A percentile compares a stretch with the other conserved stretches of the same genome.
Conservation (phyloP, 2,329 filamentous ascomycete species). For the Metarhizium humberi region DNA sequence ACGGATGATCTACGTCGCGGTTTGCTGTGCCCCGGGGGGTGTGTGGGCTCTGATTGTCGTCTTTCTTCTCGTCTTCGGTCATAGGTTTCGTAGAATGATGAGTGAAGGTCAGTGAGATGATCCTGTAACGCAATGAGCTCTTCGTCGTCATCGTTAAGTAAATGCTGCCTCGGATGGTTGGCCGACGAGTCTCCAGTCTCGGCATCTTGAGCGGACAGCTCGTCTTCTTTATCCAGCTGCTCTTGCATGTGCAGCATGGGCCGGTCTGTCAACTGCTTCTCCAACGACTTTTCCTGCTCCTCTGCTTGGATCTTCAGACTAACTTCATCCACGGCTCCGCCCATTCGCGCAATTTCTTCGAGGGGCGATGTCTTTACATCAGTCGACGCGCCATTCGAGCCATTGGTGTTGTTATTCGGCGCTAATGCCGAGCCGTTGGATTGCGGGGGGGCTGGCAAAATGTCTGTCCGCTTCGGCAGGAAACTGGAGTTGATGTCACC, state of each 20-base stretch:
- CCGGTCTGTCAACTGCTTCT: constrained; percentile 80
- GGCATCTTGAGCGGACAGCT: constrained; percentile 16
- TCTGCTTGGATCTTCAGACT: constrained; percentile 67
- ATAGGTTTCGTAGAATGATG: constrained; percentile 75
- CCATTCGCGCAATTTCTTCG: constrained; percentile 72
- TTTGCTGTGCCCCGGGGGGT: constrained; percentile 23
- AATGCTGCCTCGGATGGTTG: constrained; percentile 52
- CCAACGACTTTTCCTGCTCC: constrained; percentile 78
- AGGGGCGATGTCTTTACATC: constrained; percentile 37
- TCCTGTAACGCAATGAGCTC: constrained; percentile 71
- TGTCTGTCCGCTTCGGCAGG: constrained; percentile 65
- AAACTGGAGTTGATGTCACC: constrained; percentile 99
- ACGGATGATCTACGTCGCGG: constrained; percentile 19
- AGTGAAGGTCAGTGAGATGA: constrained; percentile 67
- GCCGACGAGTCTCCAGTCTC: constrained; percentile 18
- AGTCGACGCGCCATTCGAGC: constrained; percentile 4
- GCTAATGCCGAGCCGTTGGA: constrained; percentile 12
- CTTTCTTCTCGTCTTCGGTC: constrained; percentile 41
- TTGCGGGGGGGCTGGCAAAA: constrained; percentile 26
- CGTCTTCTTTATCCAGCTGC: constrained; percentile 72
- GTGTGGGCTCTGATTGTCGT: constrained; percentile 24
- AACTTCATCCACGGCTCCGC: constrained; percentile 56
- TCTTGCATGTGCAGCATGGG: constrained; percentile 90
- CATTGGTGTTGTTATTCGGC: not conserved
- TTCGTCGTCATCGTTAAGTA: constrained; percentile 79